These are phyloP conservation scores for Kurtzmaniella quercitrusa DNA, from an alignment of 1,139 yeast genomes.

Conservation along the genomic window DNA sequence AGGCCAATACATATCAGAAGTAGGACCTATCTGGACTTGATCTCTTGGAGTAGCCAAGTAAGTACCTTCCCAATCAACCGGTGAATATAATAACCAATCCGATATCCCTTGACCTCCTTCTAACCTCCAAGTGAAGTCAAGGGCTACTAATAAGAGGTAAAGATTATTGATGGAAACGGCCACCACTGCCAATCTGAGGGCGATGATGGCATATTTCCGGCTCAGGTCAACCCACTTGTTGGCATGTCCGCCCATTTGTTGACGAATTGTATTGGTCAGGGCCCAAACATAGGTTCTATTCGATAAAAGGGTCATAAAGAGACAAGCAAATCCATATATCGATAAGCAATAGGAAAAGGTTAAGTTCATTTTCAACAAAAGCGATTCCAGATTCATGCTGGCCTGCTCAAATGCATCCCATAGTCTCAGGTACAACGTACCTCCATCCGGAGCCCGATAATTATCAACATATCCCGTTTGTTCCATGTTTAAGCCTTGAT, in stretches of 20 bases:
- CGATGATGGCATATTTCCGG: conserved; percentile 8
- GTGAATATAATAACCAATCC: conserved; percentile 32
- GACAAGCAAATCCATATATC: conserved; percentile 39
- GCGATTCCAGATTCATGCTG: background rate
- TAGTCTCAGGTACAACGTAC: background rate
- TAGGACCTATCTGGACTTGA: conserved; percentile 44
- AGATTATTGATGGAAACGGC: conserved; percentile 28
- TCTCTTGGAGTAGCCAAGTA: conserved; percentile 33
- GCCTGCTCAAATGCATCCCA: background rate
- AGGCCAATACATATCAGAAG: conserved; percentile 59
- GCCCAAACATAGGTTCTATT: conserved; percentile 69
- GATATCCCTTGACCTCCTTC: conserved; percentile 15
- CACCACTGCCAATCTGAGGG: conserved; percentile 36
- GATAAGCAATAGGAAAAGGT: conserved; percentile 29
- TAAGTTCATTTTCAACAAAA: background rate
- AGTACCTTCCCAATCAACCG: conserved; percentile 16
- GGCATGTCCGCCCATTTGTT: conserved; percentile 11
- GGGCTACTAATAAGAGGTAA: conserved; percentile 33
- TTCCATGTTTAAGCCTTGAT: background rate
- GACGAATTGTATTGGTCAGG: conserved; percentile 43
- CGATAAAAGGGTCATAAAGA: conserved; percentile 60
- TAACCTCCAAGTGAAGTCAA: conserved; percentile 20
- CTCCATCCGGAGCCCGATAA: background rate
- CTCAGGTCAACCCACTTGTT: conserved; percentile 1
- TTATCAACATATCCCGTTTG: background rate